A percentile compares a stretch with the other conserved stretches of the same genome.
Evolutionary conservation across 2,329 filamentous ascomycete species (phyloP).

Genomic region (Triangularia verruculosa): DNA sequence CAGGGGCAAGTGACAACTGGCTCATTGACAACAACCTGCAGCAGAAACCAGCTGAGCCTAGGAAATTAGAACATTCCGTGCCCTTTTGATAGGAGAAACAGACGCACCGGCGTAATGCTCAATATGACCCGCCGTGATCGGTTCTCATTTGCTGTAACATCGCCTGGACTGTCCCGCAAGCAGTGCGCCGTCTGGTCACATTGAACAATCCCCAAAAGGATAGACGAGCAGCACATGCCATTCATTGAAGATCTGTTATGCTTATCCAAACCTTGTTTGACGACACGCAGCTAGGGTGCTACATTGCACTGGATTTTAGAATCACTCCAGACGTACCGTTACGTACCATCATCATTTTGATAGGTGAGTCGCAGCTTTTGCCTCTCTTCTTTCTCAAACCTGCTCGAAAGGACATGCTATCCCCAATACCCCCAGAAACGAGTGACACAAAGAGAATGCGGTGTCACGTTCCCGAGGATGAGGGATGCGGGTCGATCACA

Average conservation of each 20-base stretch:
- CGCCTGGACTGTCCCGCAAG: not conserved
- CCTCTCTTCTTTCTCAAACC: not conserved
- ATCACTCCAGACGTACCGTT: not conserved
- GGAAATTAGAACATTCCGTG: not conserved
- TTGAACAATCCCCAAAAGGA: not conserved
- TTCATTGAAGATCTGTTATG: not conserved
- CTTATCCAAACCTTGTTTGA: constrained; percentile 4
- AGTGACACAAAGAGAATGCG: constrained; percentile 1
- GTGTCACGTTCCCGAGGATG: constrained; percentile 12
- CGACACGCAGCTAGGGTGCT: constrained; percentile 4
- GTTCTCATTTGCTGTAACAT: not conserved
- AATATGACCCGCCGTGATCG: not conserved
- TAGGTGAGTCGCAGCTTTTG: not conserved
- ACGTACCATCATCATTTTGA: not conserved
- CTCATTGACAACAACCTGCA: not conserved
- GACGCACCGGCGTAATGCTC: not conserved
- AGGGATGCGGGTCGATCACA: constrained; percentile 21
- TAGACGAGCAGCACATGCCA: not conserved
- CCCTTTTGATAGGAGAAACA: not conserved
- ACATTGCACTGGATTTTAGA: not conserved
- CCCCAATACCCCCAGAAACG: not conserved
- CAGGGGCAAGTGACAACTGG: not conserved
- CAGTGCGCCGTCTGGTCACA: not conserved
- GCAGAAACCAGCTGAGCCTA: not conserved
- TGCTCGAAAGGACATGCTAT: not conserved